Evolutionary conservation across 129 eudicot genomes (phyloP), one percentile per base, ranked within the genome.

Genomic region (Escallonia herrerae): DNA sequence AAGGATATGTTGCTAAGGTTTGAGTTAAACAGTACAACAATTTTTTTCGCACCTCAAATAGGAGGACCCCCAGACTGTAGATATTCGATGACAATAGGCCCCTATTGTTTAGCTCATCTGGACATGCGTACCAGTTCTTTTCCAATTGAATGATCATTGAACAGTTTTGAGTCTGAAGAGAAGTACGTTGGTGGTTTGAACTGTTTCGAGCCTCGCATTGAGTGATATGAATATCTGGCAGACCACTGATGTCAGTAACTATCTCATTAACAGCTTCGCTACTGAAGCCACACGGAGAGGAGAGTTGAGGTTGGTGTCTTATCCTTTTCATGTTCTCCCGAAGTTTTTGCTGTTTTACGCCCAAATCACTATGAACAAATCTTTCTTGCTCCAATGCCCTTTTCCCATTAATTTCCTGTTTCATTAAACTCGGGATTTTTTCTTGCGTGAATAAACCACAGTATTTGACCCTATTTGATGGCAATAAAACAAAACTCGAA

Each of bases 111-210:
- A 69, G 66, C 71, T 60, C 72, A 74, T 78, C 77, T 2, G 85
- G 91, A 82, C 82, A 56, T 41, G 80, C 53, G 72, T 85, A 85
- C 91, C 91, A 85, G 12, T 52, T 76, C 76, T 79, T 67, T 63
- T 85, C 90, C 58, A 75, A 40, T 49, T 58, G 66, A 71, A 22
- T 22, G 8, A 43, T 57, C 15, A 43, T 62, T 3, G 52, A 56
- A 12, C 5, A 9, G 62, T 45, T 56, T 9, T 41, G 49, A 8
- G 49, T 45, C 2, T 45, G 49, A 45, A 45, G 6, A 45, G 6
- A 45, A 5, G 6, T 45, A 2, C 9, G 6, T 45, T 45, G 49
- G 49, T 45, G 2, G 2, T n/a, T n/a, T n/a, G 49, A 45, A 45
- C 49, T 45, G 49, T 45, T 45, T 45, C 49, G 63, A 58, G 13